A percentile compares a stretch with the other conserved stretches of the same genome.
Evolutionary conservation across 495 filamentous ascomycete species (phyloP).

Genomic region (Chaetomidium leptoderma): DNA sequence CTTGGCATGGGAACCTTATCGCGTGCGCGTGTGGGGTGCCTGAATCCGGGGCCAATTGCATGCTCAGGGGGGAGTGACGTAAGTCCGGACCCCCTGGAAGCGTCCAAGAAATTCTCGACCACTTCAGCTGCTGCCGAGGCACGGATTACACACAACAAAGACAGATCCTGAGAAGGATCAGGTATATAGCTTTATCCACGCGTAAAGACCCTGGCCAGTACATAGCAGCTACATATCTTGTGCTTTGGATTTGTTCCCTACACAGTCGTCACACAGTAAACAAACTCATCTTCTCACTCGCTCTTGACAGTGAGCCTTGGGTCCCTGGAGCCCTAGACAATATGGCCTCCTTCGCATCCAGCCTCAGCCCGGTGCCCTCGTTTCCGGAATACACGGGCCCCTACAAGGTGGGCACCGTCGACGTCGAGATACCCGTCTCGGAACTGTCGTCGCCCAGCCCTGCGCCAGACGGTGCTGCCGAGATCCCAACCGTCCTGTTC

Average conservation of each 20-base stretch:
- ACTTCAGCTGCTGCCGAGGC: not conserved
- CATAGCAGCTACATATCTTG: no score
- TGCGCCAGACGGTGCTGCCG: constrained; percentile 45
- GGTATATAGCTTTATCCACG: no score
- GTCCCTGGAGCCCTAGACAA: not conserved
- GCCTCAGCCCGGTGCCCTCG: constrained; percentile 45
- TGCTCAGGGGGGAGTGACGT: not conserved
- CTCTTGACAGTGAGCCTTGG: not conserved
- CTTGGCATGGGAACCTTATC: no score
- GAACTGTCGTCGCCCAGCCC: constrained; percentile 52
- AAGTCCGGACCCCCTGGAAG: not conserved
- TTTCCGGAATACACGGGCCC: constrained; percentile 69
- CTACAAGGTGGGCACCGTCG: constrained; percentile 67
- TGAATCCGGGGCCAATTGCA: not conserved
- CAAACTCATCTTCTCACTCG: not conserved
- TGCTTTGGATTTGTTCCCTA: no score
- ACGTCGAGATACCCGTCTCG: constrained; percentile 65
- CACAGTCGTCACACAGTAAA: no score
- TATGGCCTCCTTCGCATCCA: constrained; percentile 23
- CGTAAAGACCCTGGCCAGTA: no score
- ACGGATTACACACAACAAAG: not conserved
- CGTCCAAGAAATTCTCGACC: not conserved
- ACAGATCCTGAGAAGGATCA: no score
- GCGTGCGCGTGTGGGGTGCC: not conserved
- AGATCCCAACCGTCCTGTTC: constrained; percentile 64